Evolutionary conservation across 306 rosid genomes (phyloP).

Genomic region (Quercus ilex): DNA sequence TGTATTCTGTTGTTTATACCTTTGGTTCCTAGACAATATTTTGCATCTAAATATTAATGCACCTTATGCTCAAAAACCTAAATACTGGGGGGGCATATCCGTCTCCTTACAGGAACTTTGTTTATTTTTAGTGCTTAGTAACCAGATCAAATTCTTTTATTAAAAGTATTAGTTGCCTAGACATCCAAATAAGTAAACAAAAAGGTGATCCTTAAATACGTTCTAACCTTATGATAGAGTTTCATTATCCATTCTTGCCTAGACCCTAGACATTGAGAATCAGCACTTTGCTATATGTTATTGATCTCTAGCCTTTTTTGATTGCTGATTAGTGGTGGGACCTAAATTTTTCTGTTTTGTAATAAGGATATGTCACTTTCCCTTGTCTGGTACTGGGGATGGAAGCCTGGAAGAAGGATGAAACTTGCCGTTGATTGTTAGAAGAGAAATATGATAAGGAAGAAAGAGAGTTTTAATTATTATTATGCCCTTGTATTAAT

Average conservation of each 20-base stretch:
- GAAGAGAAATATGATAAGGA: no score
- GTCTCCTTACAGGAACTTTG: background rate
- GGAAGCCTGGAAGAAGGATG: background rate
- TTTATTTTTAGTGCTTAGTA: background rate
- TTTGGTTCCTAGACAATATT: no score
- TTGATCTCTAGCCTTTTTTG: background rate
- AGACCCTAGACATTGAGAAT: background rate
- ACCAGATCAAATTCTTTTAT: background rate
- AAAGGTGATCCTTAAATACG: background rate
- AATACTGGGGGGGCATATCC: background rate
- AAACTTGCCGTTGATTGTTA: background rate
- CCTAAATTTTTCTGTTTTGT: background rate
- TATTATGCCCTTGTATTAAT: no score
- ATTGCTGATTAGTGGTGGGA: background rate
- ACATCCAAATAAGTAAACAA: background rate
- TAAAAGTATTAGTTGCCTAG: background rate
- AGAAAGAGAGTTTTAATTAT: no score
- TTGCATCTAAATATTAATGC: no score
- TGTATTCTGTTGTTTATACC: no score
- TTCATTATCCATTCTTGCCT: background rate
- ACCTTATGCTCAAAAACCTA: no score
- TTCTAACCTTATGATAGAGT: background rate
- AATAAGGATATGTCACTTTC: background rate
- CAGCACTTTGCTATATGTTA: background rate
- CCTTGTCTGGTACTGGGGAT: background rate